Conservation (phyloP, 768 basidiomycete genomes). For the Leccinum pellstonianum region DNA sequence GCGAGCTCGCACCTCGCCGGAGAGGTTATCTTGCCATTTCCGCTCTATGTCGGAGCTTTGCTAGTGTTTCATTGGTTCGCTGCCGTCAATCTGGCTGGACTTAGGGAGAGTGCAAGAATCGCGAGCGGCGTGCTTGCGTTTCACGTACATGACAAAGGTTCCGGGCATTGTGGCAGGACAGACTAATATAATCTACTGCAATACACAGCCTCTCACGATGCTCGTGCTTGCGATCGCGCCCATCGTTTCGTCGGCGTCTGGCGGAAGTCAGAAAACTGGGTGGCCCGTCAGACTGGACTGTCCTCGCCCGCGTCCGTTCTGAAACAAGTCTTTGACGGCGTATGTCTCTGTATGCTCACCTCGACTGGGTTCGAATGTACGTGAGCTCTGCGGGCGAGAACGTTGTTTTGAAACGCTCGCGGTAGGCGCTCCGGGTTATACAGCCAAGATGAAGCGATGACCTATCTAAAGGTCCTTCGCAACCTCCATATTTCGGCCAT, state of each 20-base stretch:
- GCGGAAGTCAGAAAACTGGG: slow-evolving; percentile 59
- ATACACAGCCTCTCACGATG: slow-evolving; percentile 40
- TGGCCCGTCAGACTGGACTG: slow-evolving; percentile 29
- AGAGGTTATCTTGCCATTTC: slow-evolving; percentile 59
- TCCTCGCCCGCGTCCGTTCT: slow-evolving; percentile 34
- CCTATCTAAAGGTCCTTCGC: slow-evolving; percentile 58
- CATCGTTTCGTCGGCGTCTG: slow-evolving; percentile 48
- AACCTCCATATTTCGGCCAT: slow-evolving; percentile 64
- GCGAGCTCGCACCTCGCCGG: slow-evolving; percentile 66
- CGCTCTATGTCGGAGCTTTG: slow-evolving; percentile 48
- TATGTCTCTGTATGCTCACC: slow-evolving; percentile 70
- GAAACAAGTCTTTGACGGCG: slow-evolving; percentile 58
- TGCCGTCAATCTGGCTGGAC: slow-evolving; percentile 51
- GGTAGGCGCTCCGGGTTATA: slow-evolving; percentile 61
- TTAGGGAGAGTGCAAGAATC: slow-evolving; percentile 61
- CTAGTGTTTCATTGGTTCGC: slow-evolving; percentile 59
- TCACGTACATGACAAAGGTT: slow-evolving; percentile 48
- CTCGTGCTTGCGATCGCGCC: slow-evolving; percentile 51
- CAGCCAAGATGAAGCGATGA: slow-evolving; percentile 56
- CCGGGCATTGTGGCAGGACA: background rate
- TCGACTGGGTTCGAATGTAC: slow-evolving; percentile 70
- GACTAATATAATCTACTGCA: background rate
- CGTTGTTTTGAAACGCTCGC: slow-evolving; percentile 1
- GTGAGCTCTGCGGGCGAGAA: background rate
- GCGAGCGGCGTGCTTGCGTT: slow-evolving; percentile 57